phyloP scores from a whole-genome alignment of 148 eudicot species.

The Mesembryanthemum crystallinum region DNA sequence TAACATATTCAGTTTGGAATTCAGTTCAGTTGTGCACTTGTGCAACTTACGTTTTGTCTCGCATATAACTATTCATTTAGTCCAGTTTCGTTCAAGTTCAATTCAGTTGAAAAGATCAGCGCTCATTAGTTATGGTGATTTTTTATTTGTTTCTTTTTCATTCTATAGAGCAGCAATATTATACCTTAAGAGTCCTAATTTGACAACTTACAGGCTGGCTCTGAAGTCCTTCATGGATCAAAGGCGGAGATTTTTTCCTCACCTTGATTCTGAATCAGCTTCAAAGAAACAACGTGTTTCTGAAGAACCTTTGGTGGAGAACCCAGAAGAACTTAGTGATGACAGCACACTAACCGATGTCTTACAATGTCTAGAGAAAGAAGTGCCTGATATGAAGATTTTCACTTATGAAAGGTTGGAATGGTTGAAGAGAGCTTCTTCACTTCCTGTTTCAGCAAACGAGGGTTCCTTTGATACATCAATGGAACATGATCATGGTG shows the following conservation, averaged over 20 bases:
- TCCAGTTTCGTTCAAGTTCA: too few species aligned
- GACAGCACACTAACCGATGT: conserved; percentile 50
- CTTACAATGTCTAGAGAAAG: conserved; percentile 56
- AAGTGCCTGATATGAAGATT: conserved; percentile 51
- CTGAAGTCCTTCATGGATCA: conserved; percentile 90
- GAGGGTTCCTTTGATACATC: conserved; percentile 48
- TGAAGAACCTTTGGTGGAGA: conserved; percentile 33
- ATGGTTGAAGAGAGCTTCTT: conserved; percentile 78
- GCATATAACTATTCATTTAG: too few species aligned
- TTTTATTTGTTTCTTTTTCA: conserved; percentile 9
- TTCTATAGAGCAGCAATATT: background rate
- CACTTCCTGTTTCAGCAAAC: conserved; percentile 50
- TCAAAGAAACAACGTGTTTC: conserved; percentile 62
- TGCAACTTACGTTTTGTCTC: too few species aligned
- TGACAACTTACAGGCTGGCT: conserved; percentile 60
- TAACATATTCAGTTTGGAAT: too few species aligned
- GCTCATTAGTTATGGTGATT: background rate
- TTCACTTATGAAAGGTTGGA: conserved; percentile 68
- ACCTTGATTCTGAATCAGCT: conserved; percentile 56
- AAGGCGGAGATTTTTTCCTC: conserved; percentile 81
- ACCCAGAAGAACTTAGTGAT: conserved; percentile 54
- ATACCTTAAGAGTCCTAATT: background rate
- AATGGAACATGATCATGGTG: conserved; percentile 50
- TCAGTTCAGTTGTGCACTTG: too few species aligned
- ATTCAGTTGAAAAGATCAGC: too few species aligned